Percentiles rank a stretch among this genome's conserved stretches.
These are phyloP conservation scores for Penicillium bialowiezense DNA, from an alignment of 495 filamentous ascomycete species.

Conservation along the genomic window DNA sequence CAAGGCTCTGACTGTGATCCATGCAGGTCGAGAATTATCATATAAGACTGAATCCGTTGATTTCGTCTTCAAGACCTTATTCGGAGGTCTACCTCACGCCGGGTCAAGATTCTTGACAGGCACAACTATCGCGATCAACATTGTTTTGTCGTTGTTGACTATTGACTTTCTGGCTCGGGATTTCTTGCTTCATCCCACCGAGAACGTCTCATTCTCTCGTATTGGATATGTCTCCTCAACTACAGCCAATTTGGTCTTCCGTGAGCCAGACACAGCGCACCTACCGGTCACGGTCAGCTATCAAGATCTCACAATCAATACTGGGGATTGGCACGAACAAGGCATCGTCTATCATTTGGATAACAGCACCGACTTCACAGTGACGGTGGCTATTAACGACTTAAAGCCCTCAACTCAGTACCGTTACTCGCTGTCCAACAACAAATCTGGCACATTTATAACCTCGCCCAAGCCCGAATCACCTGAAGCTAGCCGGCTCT, in stretches of 20 bases:
- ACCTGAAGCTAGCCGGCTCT: slow-evolving; percentile 62
- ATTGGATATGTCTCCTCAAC: slow-evolving; percentile 81
- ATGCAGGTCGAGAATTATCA: slow-evolving; percentile 5
- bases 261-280: slow-evolving; percentile 73
- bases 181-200: slow-evolving; percentile 58
- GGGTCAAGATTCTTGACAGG: slow-evolving; percentile 53
- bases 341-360: slow-evolving; percentile 62
- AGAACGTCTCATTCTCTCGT: slow-evolving; percentile 79
- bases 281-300: slow-evolving; percentile 72
- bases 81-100: slow-evolving; percentile 72
- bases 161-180: slow-evolving; percentile 74
- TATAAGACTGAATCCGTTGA: slow-evolving; percentile 10
- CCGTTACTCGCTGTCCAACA: slow-evolving; percentile 78
- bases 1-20: neutral
- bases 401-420: slow-evolving; percentile 65
- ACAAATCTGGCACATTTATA: slow-evolving; percentile 72
- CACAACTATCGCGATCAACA: slow-evolving; percentile 69
- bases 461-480: slow-evolving; percentile 68
- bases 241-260: slow-evolving; percentile 75
- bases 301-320: slow-evolving; percentile 30
- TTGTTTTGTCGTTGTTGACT: slow-evolving; percentile 59
- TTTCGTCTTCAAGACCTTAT: slow-evolving; percentile 56
- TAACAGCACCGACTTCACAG: slow-evolving; percentile 79
- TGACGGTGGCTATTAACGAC: slow-evolving; percentile 53
- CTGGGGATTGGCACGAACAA: slow-evolving; percentile 59